These are phyloP conservation scores for Populus tomentosa DNA, from an alignment of 441 rosid genomes.

Conservation along the genomic window DNA sequence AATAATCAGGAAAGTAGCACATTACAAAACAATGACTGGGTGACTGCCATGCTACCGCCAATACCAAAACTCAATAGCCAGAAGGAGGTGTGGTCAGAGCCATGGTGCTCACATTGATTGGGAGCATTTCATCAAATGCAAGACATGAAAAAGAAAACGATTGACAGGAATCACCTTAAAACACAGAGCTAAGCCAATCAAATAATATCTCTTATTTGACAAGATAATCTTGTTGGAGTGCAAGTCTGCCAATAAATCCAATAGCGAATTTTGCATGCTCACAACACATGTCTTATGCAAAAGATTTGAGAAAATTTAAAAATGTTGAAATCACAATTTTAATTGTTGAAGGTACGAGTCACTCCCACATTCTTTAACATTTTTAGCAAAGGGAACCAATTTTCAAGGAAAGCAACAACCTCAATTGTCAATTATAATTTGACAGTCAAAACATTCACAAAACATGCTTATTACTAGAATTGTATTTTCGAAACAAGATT, in stretches of 20 bases:
- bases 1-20: background rate
- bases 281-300: background rate
- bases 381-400: background rate
- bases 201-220: conserved; percentile 15
- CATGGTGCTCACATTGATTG: background rate
- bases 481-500: too few relatives aligned
- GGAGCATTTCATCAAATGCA: background rate
- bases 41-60: background rate
- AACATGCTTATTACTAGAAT: background rate
- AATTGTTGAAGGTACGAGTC: background rate
- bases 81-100: background rate
- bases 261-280: too few relatives aligned
- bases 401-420: background rate
- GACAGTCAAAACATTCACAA: background rate
- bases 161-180: conserved; percentile 9
- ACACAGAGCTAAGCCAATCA: conserved; percentile 16
- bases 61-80: background rate
- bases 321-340: background rate
- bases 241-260: conserved; percentile 12
- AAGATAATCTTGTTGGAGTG: conserved; percentile 8
- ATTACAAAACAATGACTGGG: background rate
- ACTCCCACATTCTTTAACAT: background rate
- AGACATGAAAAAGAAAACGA: conserved; percentile 5
- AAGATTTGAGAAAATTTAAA: background rate
- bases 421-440: background rate